phyloP scores from a whole-genome alignment of 78 protist genomes.

The Dictyostelium intermedium region DNA sequence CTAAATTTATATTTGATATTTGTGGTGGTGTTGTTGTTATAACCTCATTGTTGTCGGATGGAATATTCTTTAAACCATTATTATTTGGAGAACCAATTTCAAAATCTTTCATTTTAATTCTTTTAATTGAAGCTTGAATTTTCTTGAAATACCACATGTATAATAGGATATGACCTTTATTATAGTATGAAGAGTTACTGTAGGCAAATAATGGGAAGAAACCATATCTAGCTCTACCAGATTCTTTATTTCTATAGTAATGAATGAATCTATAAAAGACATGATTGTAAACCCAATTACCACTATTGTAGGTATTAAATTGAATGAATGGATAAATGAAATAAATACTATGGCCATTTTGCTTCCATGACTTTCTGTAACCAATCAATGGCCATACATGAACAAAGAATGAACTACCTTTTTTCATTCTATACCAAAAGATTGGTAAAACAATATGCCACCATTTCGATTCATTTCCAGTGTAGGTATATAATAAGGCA shows the following conservation, averaged over 20 bases:
- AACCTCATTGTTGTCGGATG: not conserved
- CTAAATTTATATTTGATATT: not conserved
- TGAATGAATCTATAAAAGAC: slow-evolving; percentile 21
- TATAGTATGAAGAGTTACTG: too few species aligned
- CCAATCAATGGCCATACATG: slow-evolving; percentile 69
- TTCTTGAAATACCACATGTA: slow-evolving; percentile 41
- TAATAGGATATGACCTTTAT: not conserved
- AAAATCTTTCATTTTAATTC: not conserved
- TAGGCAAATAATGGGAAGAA: slow-evolving; percentile 26
- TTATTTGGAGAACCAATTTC: not conserved
- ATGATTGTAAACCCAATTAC: not conserved
- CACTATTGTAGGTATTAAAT: slow-evolving; percentile 17
- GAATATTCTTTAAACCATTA: not conserved
- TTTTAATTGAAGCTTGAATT: not conserved
- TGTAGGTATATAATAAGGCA: not conserved
- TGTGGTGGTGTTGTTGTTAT: not conserved
- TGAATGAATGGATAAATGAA: slow-evolving; percentile 29
- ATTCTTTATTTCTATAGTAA: slow-evolving; percentile 1
- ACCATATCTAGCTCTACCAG: not conserved
- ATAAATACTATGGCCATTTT: slow-evolving; percentile 29
- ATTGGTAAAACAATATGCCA: slow-evolving; percentile 12
- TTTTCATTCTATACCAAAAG: slow-evolving; percentile 19
- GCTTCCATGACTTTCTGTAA: not conserved
- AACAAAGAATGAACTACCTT: not conserved
- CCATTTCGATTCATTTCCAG: too few species aligned